These are phyloP conservation scores for Exophiala lecanii-corni DNA, from an alignment of 2,329 filamentous ascomycete species.

Conservation along the genomic window DNA sequence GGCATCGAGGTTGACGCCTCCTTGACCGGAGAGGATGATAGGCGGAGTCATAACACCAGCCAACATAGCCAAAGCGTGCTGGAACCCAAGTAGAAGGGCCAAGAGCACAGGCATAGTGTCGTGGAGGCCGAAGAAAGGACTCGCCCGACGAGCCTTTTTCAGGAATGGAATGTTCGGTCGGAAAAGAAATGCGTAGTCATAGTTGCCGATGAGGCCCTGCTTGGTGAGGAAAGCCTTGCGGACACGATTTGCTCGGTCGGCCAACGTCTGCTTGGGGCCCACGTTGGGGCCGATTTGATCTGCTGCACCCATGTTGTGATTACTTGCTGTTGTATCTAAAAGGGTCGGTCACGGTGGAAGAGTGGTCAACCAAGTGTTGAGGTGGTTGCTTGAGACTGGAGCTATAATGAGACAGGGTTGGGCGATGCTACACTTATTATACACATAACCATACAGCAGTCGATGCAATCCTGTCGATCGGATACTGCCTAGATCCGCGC, in stretches of 20 bases:
- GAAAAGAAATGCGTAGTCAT: constrained; percentile 90
- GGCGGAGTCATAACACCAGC: constrained; percentile 60
- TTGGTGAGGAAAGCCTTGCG: constrained; percentile 39
- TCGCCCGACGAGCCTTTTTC: constrained; percentile 53
- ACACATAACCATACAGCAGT: too few relatives aligned
- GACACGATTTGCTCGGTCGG: constrained; percentile 30
- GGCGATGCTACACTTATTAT: too few relatives aligned
- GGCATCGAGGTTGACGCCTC: constrained; percentile 53
- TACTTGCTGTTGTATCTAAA: too few relatives aligned
- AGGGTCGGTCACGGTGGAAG: constrained; percentile 3
- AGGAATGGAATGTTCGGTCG: constrained; percentile 77
- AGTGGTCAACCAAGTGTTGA: too few relatives aligned
- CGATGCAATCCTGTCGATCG: background rate
- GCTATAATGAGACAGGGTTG: too few relatives aligned
- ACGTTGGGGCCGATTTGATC: constrained; percentile 42
- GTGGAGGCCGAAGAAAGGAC: constrained; percentile 66
- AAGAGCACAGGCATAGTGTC: constrained; percentile 65
- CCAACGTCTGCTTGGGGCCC: constrained; percentile 34
- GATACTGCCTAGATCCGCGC: background rate
- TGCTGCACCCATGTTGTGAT: constrained; percentile 24
- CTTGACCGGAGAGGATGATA: constrained; percentile 54
- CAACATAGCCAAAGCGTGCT: constrained; percentile 66
- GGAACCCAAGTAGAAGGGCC: constrained; percentile 62
- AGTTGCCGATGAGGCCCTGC: constrained; percentile 74
- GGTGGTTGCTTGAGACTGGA: too few relatives aligned